Percentiles rank a stretch among this genome's conserved stretches.
Conservation (phyloP, 1,284 basidiomycete species). For the Baeospora myosura region DNA sequence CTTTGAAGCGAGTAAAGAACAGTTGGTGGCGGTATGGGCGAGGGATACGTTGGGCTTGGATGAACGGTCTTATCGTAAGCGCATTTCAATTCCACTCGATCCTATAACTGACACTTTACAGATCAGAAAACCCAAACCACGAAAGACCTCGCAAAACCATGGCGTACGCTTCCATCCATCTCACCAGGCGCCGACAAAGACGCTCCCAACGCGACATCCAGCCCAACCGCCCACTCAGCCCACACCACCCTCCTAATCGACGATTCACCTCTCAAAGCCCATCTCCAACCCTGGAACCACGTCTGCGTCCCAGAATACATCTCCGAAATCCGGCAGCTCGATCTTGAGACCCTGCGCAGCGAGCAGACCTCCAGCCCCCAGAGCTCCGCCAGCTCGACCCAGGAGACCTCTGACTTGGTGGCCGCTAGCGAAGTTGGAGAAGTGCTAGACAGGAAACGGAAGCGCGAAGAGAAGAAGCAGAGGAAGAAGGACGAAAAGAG, state of each 20-base stretch:
- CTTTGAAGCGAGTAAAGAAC: constrained; percentile 38
- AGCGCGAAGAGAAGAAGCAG: constrained; percentile 9
- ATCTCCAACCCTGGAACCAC: constrained; percentile 76
- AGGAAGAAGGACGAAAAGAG: constrained; percentile 8
- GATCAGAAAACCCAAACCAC: constrained; percentile 62
- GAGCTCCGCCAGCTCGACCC: too few relatives aligned
- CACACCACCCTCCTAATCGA: constrained; percentile 73
- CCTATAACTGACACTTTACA: constrained; percentile 19
- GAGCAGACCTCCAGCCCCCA: constrained; percentile 6
- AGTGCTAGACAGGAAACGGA: constrained; percentile 6
- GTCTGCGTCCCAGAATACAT: constrained; percentile 68
- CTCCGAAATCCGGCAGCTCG: constrained; percentile 33
- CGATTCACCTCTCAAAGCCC: constrained; percentile 73
- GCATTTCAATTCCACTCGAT: constrained; percentile 6
- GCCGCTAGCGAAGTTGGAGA: constrained; percentile 1
- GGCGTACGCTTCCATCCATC: constrained; percentile 39
- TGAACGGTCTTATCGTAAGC: constrained; percentile 54
- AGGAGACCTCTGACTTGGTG: too few relatives aligned
- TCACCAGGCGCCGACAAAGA: constrained; percentile 6
- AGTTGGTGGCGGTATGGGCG: constrained; percentile 67
- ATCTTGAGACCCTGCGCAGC: constrained; percentile 28
- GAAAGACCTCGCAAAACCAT: constrained; percentile 74
- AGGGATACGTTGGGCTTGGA: constrained; percentile 67
- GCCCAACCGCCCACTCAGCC: constrained; percentile 43
- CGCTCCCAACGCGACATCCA: not conserved